Percentiles rank a stretch among this genome's conserved stretches.
These are phyloP conservation scores for Solanum stenotomum DNA, from an alignment of 257 asterid species.

Conservation along the genomic window DNA sequence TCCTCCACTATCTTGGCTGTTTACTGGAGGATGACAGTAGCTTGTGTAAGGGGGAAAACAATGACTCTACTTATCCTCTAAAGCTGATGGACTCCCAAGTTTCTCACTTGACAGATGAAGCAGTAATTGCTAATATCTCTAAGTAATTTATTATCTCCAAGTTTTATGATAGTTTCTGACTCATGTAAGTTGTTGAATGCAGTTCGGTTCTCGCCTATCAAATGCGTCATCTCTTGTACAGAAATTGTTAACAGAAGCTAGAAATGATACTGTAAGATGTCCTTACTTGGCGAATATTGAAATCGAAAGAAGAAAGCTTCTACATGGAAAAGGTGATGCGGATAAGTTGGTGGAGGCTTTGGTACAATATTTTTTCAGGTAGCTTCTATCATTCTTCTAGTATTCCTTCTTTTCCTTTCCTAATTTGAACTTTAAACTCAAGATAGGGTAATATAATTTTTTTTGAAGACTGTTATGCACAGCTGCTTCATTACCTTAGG, in stretches of 20 bases:
- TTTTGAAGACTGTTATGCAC: not conserved
- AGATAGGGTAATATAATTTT: not conserved
- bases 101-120: conserved; percentile 51
- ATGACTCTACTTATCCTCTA: conserved; percentile 22
- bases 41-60: conserved; percentile 28
- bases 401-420: not conserved
- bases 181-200: conserved; percentile 29
- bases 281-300: conserved; percentile 78
- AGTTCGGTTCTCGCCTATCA: conserved; percentile 72
- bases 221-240: conserved; percentile 51
- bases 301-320: conserved; percentile 70
- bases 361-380: conserved; percentile 68
- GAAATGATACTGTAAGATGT: conserved; percentile 50
- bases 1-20: conserved; percentile 76
- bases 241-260: conserved; percentile 37
- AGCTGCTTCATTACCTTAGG: not conserved
- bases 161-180: conserved; percentile 12
- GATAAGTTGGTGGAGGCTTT: conserved; percentile 52
- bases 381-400: not conserved
- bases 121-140: conserved; percentile 40
- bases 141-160: not conserved
- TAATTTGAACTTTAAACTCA: not conserved
- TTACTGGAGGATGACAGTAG: conserved; percentile 71
- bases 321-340: conserved; percentile 55
- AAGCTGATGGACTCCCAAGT: conserved; percentile 27